Evolutionary conservation across 192 early-diverging fungal species (phyloP).

Genomic region (Coemansia sp.): DNA sequence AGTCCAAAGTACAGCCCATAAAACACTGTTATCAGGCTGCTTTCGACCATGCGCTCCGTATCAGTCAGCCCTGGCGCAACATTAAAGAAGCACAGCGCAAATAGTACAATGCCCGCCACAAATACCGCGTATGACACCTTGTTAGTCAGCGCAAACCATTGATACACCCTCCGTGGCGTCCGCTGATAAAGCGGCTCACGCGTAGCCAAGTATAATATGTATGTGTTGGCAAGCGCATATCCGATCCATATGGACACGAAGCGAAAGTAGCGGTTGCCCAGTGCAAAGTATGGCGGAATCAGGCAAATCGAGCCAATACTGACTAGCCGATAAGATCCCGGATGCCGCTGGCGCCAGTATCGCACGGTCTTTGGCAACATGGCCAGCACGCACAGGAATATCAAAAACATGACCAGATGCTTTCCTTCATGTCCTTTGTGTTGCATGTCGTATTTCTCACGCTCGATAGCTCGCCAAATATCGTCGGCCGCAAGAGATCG

Average conservation of each 20-base stretch:
- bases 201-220: slow-evolving; percentile 42
- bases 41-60: slow-evolving; percentile 29
- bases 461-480: slow-evolving; percentile 15
- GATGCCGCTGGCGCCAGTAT: slow-evolving; percentile 43
- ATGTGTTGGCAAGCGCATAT: slow-evolving; percentile 32
- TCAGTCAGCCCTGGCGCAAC: slow-evolving; percentile 43
- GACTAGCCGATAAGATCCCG: slow-evolving; percentile 39
- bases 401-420: slow-evolving; percentile 46
- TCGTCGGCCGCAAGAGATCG: slow-evolving; percentile 26
- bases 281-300: slow-evolving; percentile 49
- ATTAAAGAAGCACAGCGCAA: slow-evolving; percentile 43
- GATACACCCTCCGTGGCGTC: slow-evolving; percentile 50
- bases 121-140: slow-evolving; percentile 46
- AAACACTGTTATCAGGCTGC: slow-evolving; percentile 32
- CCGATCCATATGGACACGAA: slow-evolving; percentile 39
- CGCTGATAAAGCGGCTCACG: slow-evolving; percentile 33
- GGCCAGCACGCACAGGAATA: slow-evolving; percentile 35
- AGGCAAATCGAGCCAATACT: slow-evolving; percentile 46
- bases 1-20: slow-evolving; percentile 55
- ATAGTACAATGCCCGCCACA: slow-evolving; percentile 29
- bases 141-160: slow-evolving; percentile 53
- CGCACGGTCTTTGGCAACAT: slow-evolving; percentile 41
- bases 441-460: slow-evolving; percentile 31
- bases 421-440: slow-evolving; percentile 40
- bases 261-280: slow-evolving; percentile 35